Evolutionary conservation across 345 rosid genomes (phyloP).

Genomic region (Garcia nutans): DNA sequence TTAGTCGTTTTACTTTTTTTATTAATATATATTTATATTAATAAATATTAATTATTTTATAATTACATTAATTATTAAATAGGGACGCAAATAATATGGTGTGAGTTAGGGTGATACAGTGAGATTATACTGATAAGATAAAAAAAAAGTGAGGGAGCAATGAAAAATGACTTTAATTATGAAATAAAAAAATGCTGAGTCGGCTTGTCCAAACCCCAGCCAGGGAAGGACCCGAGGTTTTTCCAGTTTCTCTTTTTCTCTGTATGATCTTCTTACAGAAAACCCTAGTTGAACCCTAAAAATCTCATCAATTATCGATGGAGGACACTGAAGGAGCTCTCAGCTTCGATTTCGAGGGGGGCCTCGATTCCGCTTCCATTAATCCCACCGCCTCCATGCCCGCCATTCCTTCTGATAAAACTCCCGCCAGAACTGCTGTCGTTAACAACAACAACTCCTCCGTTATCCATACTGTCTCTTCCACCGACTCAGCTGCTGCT

Average conservation of each 20-base stretch:
- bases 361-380: conserved; percentile 67
- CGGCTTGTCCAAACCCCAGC: not conserved
- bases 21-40: no score
- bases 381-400: conserved; percentile 59
- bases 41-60: no score
- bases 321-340: conserved; percentile 66
- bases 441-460: conserved; percentile 15
- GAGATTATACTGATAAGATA: no score
- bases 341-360: conserved; percentile 97
- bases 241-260: not conserved
- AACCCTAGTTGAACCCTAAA: not conserved
- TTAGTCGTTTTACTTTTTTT: no score
- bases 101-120: no score
- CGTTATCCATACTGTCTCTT: conserved; percentile 34
- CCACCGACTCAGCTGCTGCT: conserved; percentile 19
- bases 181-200: no score
- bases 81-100: no score
- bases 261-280: not conserved
- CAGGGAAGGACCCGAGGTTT: not conserved
- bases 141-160: no score
- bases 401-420: conserved; percentile 43
- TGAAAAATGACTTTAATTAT: no score
- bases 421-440: conserved; percentile 1
- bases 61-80: no score
- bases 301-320: not conserved